A percentile compares a stretch with the other conserved stretches of the same genome.
These are phyloP conservation scores for Agrocybe chaxingu DNA, from an alignment of 768 basidiomycete genomes.

Conservation along the genomic window DNA sequence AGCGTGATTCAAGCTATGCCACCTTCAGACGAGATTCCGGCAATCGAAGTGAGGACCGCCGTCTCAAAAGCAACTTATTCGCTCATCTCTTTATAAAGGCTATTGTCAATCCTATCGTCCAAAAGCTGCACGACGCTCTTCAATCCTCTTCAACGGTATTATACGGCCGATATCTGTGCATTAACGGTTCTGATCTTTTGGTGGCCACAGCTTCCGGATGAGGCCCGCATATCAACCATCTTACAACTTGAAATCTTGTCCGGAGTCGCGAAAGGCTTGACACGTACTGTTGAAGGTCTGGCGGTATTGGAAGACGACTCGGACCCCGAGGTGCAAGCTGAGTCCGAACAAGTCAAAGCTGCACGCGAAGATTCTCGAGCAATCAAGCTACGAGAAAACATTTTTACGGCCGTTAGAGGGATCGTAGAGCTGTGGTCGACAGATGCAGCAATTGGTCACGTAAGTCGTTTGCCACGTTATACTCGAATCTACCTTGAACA, in stretches of 20 bases:
- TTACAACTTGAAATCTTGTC: slow-evolving; percentile 78
- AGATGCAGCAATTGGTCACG: slow-evolving; percentile 75
- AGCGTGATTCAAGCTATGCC: slow-evolving; percentile 92
- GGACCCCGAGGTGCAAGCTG: slow-evolving; percentile 47
- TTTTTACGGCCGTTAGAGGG: slow-evolving; percentile 57
- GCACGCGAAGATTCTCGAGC: slow-evolving; percentile 66
- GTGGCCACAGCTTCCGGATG: slow-evolving; percentile 58
- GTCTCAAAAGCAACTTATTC: neutral
- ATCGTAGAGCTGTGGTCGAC: slow-evolving; percentile 74
- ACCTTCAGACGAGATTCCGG: slow-evolving; percentile 71
- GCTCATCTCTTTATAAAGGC: slow-evolving; percentile 36
- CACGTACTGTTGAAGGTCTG: slow-evolving; percentile 68
- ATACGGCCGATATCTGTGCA: neutral
- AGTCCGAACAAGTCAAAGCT: slow-evolving; percentile 50
- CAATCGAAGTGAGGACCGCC: slow-evolving; percentile 55
- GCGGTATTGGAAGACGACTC: slow-evolving; percentile 53
- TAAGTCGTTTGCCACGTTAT: slow-evolving; percentile 34
- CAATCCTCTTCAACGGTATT: slow-evolving; percentile 52
- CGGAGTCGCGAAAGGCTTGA: slow-evolving; percentile 85
- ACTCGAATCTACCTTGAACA: neutral
- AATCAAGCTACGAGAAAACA: slow-evolving; percentile 59
- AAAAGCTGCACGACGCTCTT: slow-evolving; percentile 62
- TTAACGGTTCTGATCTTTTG: neutral
- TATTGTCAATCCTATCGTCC: slow-evolving; percentile 73
- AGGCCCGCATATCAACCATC: slow-evolving; percentile 62